Conservation (phyloP, 495 filamentous ascomycete species). For the Sphaerosporella brunnea region DNA sequence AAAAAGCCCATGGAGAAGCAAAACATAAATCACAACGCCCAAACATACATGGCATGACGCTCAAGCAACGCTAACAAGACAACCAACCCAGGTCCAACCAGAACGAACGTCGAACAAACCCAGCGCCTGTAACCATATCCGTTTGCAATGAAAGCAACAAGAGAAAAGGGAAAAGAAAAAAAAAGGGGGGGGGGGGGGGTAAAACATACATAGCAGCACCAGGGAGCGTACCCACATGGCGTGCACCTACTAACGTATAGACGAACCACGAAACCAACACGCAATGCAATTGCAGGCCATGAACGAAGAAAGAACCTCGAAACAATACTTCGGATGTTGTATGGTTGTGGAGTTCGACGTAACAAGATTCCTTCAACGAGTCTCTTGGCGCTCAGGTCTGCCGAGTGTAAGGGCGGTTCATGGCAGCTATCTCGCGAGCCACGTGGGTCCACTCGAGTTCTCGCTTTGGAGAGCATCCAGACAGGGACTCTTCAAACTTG, state of each 20-base stretch:
- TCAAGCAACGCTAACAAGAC: too few species aligned
- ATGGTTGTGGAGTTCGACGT: neutral
- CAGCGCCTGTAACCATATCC: too few species aligned
- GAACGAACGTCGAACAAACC: too few species aligned
- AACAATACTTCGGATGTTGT: too few species aligned
- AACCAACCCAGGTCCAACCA: too few species aligned
- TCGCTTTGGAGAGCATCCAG: constrained; percentile 34
- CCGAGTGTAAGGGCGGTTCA: constrained; percentile 75
- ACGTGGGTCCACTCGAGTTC: constrained; percentile 86
- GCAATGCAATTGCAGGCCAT: neutral
- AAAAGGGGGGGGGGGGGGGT: too few species aligned
- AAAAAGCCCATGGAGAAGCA: too few species aligned
- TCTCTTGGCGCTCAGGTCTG: neutral
- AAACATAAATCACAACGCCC: too few species aligned
- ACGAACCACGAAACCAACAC: neutral
- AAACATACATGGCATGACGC: too few species aligned
- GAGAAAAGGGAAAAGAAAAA: too few species aligned
- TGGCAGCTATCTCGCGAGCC: constrained; percentile 72
- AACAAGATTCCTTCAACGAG: neutral
- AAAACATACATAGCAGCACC: neutral
- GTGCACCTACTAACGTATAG: neutral
- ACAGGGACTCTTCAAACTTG: constrained; percentile 75
- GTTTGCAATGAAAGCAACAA: too few species aligned
- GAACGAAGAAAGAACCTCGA: neutral
- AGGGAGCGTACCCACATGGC: neutral